Percentiles rank a stretch among this genome's conserved stretches.
These are phyloP conservation scores for Kappamyces sp. DNA, from an alignment of 192 early-diverging fungal genomes.

Conservation along the genomic window DNA sequence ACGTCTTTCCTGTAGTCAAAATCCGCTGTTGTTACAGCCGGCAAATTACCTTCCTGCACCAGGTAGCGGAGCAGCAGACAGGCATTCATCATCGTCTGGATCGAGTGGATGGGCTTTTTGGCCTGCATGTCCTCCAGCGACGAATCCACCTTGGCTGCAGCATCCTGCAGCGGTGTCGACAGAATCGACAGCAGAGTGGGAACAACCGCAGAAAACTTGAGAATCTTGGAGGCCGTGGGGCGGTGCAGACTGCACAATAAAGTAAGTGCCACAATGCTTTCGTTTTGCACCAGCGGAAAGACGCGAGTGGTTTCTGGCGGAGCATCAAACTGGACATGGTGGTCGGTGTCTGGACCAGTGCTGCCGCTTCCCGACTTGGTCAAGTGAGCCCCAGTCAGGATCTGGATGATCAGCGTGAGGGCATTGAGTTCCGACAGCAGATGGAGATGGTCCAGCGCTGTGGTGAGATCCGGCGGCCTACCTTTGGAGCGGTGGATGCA, in stretches of 20 bases:
- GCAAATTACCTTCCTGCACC: too few species aligned
- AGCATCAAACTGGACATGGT: conserved; percentile 53
- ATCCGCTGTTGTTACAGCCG: too few species aligned
- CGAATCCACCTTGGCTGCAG: too few species aligned
- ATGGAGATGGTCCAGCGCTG: conserved; percentile 20
- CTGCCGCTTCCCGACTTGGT: conserved; percentile 17
- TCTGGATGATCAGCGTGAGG: conserved; percentile 40
- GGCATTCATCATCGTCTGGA: too few species aligned
- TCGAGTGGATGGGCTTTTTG: too few species aligned
- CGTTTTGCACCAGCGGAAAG: conserved; percentile 50
- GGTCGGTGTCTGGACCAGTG: conserved; percentile 20
- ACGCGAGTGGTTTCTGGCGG: conserved; percentile 41
- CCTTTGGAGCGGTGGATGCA: conserved; percentile 30
- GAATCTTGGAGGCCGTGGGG: too few species aligned
- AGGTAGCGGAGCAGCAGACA: too few species aligned
- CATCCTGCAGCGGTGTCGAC: too few species aligned
- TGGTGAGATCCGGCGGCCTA: conserved; percentile 6
- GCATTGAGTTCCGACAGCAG: conserved; percentile 30
- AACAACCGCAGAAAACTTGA: too few species aligned
- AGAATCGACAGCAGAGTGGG: too few species aligned
- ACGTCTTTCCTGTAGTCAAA: too few species aligned
- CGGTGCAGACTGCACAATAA: conserved; percentile 13
- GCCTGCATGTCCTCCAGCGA: too few species aligned
- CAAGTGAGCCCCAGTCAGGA: conserved; percentile 46
- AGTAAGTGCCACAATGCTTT: conserved; percentile 43